phyloP scores from a whole-genome alignment of 2,329 filamentous ascomycete genomes.

The Ilyonectria destructans region DNA sequence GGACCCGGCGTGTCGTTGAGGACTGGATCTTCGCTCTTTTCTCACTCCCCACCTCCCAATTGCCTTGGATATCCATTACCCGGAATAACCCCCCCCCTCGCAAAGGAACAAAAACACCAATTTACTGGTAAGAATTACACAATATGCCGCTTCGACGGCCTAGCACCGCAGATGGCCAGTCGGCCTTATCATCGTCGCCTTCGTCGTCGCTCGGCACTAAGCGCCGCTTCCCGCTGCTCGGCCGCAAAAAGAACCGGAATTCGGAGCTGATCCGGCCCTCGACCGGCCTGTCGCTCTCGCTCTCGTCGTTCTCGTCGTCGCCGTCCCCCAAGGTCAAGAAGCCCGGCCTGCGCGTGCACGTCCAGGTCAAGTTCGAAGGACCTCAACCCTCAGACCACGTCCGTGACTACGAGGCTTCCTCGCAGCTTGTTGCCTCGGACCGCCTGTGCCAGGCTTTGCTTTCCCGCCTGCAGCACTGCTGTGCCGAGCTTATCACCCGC shows the following conservation, averaged over 20 bases:
- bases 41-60: slow-evolving; percentile 12
- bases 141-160: slow-evolving; percentile 49
- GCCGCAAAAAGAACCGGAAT: slow-evolving; percentile 47
- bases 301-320: slow-evolving; percentile 25
- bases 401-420: slow-evolving; percentile 65
- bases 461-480: slow-evolving; percentile 67
- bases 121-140: slow-evolving; percentile 25
- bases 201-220: slow-evolving; percentile 48
- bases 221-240: slow-evolving; percentile 52
- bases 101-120: slow-evolving; percentile 15
- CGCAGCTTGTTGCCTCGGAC: slow-evolving; percentile 61
- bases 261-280: slow-evolving; percentile 44
- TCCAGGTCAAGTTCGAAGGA: slow-evolving; percentile 64
- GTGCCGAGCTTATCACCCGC: slow-evolving; percentile 68
- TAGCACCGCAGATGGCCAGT: slow-evolving; percentile 47
- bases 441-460: slow-evolving; percentile 66
- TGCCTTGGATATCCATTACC: slow-evolving; percentile 7
- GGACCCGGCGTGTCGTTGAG: slow-evolving; percentile 41
- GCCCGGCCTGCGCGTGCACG: slow-evolving; percentile 58
- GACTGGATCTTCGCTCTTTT: slow-evolving; percentile 29
- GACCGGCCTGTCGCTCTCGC: slow-evolving; percentile 36
- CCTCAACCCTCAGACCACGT: slow-evolving; percentile 62
- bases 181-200: slow-evolving; percentile 42
- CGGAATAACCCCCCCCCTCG: slow-evolving; percentile 9
- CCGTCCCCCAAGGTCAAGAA: slow-evolving; percentile 36